A percentile compares a stretch with the other conserved stretches of the same genome.
Conservation (phyloP, 352 stramenopile genomes). For the Globisporangium rhizosaccharum region DNA sequence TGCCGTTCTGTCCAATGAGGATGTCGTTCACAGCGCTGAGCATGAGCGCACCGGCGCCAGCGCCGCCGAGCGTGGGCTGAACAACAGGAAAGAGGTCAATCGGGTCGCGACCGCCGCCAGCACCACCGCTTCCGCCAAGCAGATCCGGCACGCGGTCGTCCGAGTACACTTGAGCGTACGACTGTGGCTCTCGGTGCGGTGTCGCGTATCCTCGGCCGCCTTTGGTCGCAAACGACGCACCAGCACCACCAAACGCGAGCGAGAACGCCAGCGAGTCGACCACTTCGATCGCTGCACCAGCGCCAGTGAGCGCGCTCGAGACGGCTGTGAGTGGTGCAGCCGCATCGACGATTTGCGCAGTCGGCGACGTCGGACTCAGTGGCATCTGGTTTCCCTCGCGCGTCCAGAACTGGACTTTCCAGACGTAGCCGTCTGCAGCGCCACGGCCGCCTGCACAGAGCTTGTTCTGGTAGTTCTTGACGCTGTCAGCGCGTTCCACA, state of each 20-base stretch:
- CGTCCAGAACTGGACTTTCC: constrained; percentile 91
- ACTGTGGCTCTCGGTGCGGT: constrained; percentile 11
- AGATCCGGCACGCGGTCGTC: constrained; percentile 69
- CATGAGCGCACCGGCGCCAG: constrained; percentile 82
- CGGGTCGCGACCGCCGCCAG: constrained; percentile 74
- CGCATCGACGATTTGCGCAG: constrained; percentile 21
- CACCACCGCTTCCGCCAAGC: constrained; percentile 89
- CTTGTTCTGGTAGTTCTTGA: constrained; percentile 56
- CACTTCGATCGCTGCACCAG: constrained; percentile 51
- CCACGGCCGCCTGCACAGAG: constrained; percentile 79
- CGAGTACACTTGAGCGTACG: constrained; percentile 26
- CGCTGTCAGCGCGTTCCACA: constrained; percentile 31
- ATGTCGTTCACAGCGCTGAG: constrained; percentile 94
- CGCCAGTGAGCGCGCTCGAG: constrained; percentile 29
- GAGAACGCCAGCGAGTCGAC: constrained; percentile 83
- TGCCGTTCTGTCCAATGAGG: constrained; percentile 70
- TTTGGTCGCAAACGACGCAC: constrained; percentile 50
- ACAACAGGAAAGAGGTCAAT: constrained; percentile 70
- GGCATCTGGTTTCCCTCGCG: constrained; percentile 72
- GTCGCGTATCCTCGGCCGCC: constrained; percentile 53
- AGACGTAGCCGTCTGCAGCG: constrained; percentile 79
- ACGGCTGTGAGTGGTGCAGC: constrained; percentile 38
- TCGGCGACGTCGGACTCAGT: constrained; percentile 64
- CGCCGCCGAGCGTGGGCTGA: constrained; percentile 81
- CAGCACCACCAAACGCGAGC: constrained; percentile 86